A percentile compares a stretch with the other conserved stretches of the same genome.
Conservation (phyloP, 495 filamentous ascomycete genomes). For the Daldinia loculata region DNA sequence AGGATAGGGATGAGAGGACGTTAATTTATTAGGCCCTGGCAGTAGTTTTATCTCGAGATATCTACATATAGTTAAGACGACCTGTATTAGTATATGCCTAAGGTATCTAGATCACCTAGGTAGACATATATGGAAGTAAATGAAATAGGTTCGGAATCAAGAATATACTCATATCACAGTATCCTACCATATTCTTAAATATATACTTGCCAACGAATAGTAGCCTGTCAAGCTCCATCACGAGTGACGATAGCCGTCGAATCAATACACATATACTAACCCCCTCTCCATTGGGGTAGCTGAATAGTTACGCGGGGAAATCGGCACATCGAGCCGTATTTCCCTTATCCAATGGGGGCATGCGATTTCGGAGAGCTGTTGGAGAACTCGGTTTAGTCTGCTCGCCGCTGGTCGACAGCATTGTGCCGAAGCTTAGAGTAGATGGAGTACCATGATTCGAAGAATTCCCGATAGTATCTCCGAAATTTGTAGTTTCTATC, state of each 20-base stretch:
- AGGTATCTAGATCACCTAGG: background rate
- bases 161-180: background rate
- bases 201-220: conserved; percentile 6
- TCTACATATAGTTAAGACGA: background rate
- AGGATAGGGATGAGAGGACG: background rate
- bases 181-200: background rate
- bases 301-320: conserved; percentile 29
- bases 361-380: conserved; percentile 35
- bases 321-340: conserved; percentile 30
- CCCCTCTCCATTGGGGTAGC: conserved; percentile 16
- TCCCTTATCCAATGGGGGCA: conserved; percentile 14
- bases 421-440: conserved; percentile 20
- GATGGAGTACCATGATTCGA: background rate
- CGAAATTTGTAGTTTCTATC: conserved; percentile 3
- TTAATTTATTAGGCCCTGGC: background rate
- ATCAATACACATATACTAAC: conserved; percentile 8
- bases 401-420: background rate
- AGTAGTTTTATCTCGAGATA: background rate
- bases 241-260: conserved; percentile 19
- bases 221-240: conserved; percentile 5
- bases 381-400: conserved; percentile 17
- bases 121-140: background rate
- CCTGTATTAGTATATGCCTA: background rate
- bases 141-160: background rate
- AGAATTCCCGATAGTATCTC: background rate